phyloP scores from a whole-genome alignment of 2,329 filamentous ascomycete species.

The Dendrostoma leiphaemia region DNA sequence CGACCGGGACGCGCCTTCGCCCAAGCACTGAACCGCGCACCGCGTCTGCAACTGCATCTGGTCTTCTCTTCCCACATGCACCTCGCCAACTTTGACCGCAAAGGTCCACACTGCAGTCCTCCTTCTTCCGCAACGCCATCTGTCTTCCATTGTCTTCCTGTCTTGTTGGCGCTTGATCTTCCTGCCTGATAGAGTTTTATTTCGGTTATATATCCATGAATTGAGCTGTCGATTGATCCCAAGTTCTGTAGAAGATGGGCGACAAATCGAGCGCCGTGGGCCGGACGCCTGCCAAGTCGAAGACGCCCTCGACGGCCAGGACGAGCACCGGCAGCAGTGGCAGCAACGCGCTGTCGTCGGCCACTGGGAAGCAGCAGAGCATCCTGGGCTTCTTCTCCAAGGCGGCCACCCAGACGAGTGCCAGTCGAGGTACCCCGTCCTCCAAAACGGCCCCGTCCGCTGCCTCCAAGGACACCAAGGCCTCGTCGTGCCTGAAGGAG shows the following conservation, averaged over 20 bases:
- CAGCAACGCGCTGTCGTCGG: constrained; percentile 28
- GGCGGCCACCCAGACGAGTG: constrained; percentile 37
- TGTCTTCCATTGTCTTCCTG: background rate
- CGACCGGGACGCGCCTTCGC: no score
- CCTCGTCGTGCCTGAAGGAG: constrained; percentile 42
- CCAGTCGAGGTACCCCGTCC: constrained; percentile 28
- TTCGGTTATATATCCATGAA: background rate
- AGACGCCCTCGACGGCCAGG: constrained; percentile 31
- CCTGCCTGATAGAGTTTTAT: background rate
- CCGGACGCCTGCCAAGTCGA: constrained; percentile 37
- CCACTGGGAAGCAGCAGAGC: constrained; percentile 61
- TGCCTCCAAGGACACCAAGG: constrained; percentile 19
- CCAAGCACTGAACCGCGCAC: no score
- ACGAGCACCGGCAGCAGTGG: constrained; percentile 37
- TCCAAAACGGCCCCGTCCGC: constrained; percentile 26
- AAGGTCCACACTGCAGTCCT: background rate
- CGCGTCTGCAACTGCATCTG: no score
- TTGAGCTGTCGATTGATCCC: background rate
- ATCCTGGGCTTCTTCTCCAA: constrained; percentile 82
- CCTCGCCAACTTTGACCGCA: background rate
- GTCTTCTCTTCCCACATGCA: no score
- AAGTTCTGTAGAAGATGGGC: constrained; percentile 9
- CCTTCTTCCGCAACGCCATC: background rate
- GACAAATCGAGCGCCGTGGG: constrained; percentile 21
- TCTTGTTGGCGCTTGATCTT: background rate